Percentiles rank a stretch among this genome's conserved stretches.
Conservation (phyloP, 2,329 filamentous ascomycete species). For the Penicillium occitanis region DNA sequence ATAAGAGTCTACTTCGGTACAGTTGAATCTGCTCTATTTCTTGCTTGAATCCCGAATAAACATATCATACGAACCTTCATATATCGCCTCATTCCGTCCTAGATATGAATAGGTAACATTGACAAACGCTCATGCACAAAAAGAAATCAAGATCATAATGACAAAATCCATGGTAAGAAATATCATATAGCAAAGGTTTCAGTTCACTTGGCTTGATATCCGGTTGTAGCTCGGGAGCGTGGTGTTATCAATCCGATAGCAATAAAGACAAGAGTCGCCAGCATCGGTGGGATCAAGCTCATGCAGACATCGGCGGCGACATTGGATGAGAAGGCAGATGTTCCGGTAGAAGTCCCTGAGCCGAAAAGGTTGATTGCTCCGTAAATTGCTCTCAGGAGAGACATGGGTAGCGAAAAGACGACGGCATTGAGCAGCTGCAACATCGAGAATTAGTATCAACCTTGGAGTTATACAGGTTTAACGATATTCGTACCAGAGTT, state of each 20-base stretch:
- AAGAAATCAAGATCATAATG: not conserved
- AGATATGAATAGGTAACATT: not conserved
- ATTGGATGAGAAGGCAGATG: conserved; percentile 14
- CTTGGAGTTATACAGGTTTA: too few relatives aligned
- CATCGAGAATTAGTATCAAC: not conserved
- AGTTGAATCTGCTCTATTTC: not conserved
- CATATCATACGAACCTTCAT: not conserved
- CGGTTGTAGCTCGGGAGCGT: not conserved
- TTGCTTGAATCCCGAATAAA: not conserved
- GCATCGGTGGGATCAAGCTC: conserved; percentile 16
- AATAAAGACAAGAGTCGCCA: conserved; percentile 12
- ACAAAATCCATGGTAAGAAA: not conserved
- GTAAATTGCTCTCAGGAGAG: conserved; percentile 16
- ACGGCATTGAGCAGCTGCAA: conserved; percentile 19
- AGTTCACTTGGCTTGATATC: not conserved
- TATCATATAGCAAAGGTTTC: not conserved
- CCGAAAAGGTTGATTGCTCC: conserved; percentile 15
- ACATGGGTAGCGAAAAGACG: conserved; percentile 18
- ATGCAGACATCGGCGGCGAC: conserved; percentile 18
- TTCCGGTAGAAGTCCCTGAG: not conserved
- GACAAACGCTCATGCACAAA: not conserved
- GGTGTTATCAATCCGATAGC: conserved; percentile 5
- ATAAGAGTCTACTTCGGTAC: not conserved
- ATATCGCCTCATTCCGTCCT: not conserved
- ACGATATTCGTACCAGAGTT: conserved; percentile 10